phyloP scores from a whole-genome alignment of 371 early-diverging fungal species.

The Entomophthora muscae region DNA sequence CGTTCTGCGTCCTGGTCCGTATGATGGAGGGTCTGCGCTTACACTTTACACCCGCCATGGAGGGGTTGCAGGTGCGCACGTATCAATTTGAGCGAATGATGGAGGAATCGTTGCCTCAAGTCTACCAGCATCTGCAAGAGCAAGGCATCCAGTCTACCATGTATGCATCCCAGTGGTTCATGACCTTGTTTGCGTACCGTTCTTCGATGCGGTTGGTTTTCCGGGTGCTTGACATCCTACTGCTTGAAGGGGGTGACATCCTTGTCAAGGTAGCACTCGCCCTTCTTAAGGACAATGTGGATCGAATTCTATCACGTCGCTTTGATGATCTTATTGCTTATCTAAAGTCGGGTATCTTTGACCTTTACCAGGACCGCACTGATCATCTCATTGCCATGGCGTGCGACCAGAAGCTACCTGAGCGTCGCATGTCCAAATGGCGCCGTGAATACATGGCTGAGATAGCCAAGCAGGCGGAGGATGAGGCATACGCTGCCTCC shows the following conservation, averaged over 20 bases:
- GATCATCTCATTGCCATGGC: slow-evolving; percentile 31
- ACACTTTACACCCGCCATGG: slow-evolving; percentile 69
- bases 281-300: slow-evolving; percentile 64
- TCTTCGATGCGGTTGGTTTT: slow-evolving; percentile 80
- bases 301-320: slow-evolving; percentile 50
- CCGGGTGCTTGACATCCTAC: slow-evolving; percentile 76
- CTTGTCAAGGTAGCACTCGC: slow-evolving; percentile 70
- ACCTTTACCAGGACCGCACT: slow-evolving; percentile 30
- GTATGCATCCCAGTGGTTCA: slow-evolving; percentile 88
- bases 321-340: slow-evolving; percentile 67
- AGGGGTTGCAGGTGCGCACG: slow-evolving; percentile 55
- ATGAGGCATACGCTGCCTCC: slow-evolving; percentile 40
- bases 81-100: slow-evolving; percentile 76
- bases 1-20: slow-evolving; percentile 73
- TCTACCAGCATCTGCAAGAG: slow-evolving; percentile 49
- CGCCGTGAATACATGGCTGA: slow-evolving; percentile 45
- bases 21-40: slow-evolving; percentile 74
- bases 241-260: slow-evolving; percentile 78
- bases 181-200: slow-evolving; percentile 88
- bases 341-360: slow-evolving; percentile 56
- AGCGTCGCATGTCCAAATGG: slow-evolving; percentile 41
- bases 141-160: slow-evolving; percentile 70
- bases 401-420: slow-evolving; percentile 42
- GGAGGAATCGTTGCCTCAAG: slow-evolving; percentile 59
- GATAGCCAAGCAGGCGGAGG: slow-evolving; percentile 37